Conservation (phyloP, 2,329 filamentous ascomycete species). For the Leptodontidium sp. region DNA sequence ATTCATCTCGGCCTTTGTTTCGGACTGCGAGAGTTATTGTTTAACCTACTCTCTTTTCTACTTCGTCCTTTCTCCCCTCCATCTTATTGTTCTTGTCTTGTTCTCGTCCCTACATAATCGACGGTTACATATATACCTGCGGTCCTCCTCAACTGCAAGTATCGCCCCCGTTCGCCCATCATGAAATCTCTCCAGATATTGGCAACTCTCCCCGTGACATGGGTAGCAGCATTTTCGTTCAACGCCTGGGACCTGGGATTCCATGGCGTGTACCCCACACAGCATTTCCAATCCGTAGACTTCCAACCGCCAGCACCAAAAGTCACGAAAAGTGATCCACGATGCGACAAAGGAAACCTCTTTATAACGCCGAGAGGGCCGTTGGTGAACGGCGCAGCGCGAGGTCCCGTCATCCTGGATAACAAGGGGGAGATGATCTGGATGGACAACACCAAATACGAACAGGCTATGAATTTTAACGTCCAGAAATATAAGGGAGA, state of each 20-base stretch:
- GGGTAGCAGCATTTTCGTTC: constrained; percentile 29
- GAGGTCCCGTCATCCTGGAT: constrained; percentile 26
- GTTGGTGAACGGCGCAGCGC: constrained; percentile 23
- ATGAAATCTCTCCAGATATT: constrained; percentile 10
- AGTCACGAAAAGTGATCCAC: constrained; percentile 32
- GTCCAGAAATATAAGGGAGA: constrained; percentile 27
- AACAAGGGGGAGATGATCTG: constrained; percentile 23
- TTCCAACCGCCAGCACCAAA: constrained; percentile 28
- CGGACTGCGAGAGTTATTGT: not conserved
- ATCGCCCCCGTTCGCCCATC: not conserved
- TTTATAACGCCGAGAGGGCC: constrained; percentile 31
- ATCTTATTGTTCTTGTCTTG: not conserved
- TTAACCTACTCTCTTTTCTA: not conserved
- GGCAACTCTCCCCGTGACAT: constrained; percentile 21
- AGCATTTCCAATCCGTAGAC: constrained; percentile 32
- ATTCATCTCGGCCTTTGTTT: constrained; percentile 3
- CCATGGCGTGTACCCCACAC: constrained; percentile 31
- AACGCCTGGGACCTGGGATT: constrained; percentile 34
- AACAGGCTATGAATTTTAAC: constrained; percentile 27
- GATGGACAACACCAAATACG: constrained; percentile 25
- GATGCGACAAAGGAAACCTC: constrained; percentile 29
- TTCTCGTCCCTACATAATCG: too few relatives aligned
- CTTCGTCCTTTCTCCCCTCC: not conserved
- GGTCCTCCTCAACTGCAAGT: not conserved
- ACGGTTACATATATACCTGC: too few relatives aligned